phyloP scores from a whole-genome alignment of 345 rosid genomes.

The Euclidium syriacum region DNA sequence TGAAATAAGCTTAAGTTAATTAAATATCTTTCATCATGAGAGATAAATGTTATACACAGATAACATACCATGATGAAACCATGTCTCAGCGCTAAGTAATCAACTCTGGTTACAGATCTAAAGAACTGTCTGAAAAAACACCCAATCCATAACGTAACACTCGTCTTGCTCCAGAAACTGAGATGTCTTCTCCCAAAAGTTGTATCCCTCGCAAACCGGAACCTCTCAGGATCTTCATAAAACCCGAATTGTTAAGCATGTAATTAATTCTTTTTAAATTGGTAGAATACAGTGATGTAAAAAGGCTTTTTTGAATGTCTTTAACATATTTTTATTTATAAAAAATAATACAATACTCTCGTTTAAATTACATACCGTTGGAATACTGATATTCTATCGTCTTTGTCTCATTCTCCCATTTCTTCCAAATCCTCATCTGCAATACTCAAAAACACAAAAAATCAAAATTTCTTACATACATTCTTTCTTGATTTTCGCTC shows the following conservation, averaged over 20 bases:
- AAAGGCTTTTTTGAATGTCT: too few species aligned
- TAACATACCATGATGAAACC: conserved; percentile 64
- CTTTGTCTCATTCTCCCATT: conserved; percentile 82
- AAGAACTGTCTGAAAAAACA: conserved; percentile 66
- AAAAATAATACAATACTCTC: neutral
- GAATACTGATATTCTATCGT: conserved; percentile 74
- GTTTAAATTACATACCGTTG: conserved; percentile 38
- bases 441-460: neutral
- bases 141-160: conserved; percentile 63
- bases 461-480: neutral
- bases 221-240: conserved; percentile 88
- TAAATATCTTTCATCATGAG: neutral
- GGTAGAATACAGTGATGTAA: too few species aligned
- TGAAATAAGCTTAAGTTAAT: conserved; percentile 3
- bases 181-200: conserved; percentile 91
- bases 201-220: conserved; percentile 89
- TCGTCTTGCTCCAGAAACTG: conserved; percentile 61
- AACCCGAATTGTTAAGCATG: too few species aligned
- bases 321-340: too few species aligned
- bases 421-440: conserved; percentile 86
- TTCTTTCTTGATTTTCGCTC: neutral
- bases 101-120: conserved; percentile 62
- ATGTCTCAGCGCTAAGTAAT: conserved; percentile 69
- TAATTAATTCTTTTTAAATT: too few species aligned
- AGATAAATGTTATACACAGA: neutral